These are phyloP conservation scores for Tuber aestivum DNA, from an alignment of 495 filamentous ascomycete species.

Conservation along the genomic window DNA sequence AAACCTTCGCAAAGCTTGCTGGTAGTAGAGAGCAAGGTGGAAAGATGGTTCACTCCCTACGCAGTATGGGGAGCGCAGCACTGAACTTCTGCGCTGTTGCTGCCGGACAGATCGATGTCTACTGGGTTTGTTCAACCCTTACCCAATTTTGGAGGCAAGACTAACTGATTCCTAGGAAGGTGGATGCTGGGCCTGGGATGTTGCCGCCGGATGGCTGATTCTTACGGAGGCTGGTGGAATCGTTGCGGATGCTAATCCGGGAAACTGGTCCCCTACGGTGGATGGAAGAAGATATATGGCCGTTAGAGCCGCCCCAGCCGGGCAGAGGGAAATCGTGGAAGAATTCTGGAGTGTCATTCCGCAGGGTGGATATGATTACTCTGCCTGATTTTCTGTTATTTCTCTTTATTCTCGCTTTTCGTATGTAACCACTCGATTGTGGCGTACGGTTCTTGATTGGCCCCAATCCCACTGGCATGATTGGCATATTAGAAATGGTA, in stretches of 20 bases:
- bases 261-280: slow-evolving; percentile 65
- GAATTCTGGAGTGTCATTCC: slow-evolving; percentile 69
- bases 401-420: background rate
- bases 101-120: slow-evolving; percentile 68
- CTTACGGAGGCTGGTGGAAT: slow-evolving; percentile 76
- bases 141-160: background rate
- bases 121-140: slow-evolving; percentile 54
- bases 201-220: slow-evolving; percentile 86
- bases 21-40: slow-evolving; percentile 61
- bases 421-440: background rate
- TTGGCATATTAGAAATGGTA: background rate
- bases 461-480: background rate
- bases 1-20: slow-evolving; percentile 63
- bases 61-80: slow-evolving; percentile 72
- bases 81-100: slow-evolving; percentile 80
- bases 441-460: background rate
- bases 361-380: slow-evolving; percentile 53
- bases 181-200: slow-evolving; percentile 93
- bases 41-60: slow-evolving; percentile 74
- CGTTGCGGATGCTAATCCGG: slow-evolving; percentile 71
- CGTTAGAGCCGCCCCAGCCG: slow-evolving; percentile 58
- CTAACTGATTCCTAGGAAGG: slow-evolving; percentile 52
- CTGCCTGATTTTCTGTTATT: slow-evolving; percentile 26
- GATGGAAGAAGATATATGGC: slow-evolving; percentile 76
- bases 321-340: slow-evolving; percentile 69